A percentile compares a stretch with the other conserved stretches of the same genome.
phyloP scores from a whole-genome alignment of 2,329 filamentous ascomycete species.

The Dactylonectria macrodidyma region DNA sequence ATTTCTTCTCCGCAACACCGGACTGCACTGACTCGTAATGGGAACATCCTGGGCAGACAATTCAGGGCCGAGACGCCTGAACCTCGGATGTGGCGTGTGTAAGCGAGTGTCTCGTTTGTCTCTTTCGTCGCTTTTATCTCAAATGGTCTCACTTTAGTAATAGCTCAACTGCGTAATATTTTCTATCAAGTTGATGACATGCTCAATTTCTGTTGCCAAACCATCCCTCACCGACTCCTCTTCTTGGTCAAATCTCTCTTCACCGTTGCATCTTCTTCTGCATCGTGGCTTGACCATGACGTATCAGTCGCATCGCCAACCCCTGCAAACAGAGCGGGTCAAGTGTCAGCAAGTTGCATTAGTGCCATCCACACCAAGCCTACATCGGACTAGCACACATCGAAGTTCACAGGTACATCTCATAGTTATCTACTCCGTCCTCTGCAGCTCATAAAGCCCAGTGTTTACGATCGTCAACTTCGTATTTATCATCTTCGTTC shows the following conservation, averaged over 20 bases:
- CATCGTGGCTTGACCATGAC: too few relatives aligned
- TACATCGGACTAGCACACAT: background rate
- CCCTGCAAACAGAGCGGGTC: background rate
- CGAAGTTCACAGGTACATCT: background rate
- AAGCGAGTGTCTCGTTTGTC: too few relatives aligned
- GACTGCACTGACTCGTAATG: background rate
- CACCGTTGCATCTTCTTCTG: too few relatives aligned
- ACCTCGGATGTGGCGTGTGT: background rate
- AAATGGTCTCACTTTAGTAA: too few relatives aligned
- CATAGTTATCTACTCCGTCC: background rate
- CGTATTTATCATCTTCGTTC: background rate
- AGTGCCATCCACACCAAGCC: background rate
- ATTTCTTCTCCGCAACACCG: background rate
- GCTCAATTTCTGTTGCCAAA: too few relatives aligned
- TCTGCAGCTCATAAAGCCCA: too few relatives aligned
- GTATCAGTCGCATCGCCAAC: background rate
- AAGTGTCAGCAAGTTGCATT: constrained; percentile 1
- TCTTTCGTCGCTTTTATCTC: too few relatives aligned
- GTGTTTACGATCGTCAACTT: too few relatives aligned
- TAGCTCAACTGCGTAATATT: too few relatives aligned
- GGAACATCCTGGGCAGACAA: background rate
- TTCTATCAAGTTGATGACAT: too few relatives aligned
- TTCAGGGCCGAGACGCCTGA: background rate
- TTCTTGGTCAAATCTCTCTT: too few relatives aligned
- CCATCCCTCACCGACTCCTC: too few relatives aligned